Conservation (phyloP, 1,139 yeast species). For the Yamadazyma atmosphaerica region DNA sequence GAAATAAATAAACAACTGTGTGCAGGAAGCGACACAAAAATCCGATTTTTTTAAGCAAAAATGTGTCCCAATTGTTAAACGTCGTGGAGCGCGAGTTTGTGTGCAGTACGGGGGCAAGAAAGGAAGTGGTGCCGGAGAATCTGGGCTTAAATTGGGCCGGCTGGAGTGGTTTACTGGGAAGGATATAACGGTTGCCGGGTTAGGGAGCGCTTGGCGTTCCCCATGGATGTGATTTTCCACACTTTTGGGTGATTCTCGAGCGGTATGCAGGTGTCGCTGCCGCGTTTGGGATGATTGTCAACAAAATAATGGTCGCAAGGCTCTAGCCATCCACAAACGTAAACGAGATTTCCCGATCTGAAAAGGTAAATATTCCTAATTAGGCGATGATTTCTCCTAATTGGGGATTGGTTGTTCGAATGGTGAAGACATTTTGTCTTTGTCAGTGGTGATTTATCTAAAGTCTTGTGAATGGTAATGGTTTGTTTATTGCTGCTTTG, state of each 20-base stretch:
- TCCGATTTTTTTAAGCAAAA: not conserved
- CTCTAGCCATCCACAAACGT: not conserved
- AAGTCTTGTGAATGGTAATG: not conserved
- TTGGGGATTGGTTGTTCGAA: not conserved
- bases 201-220: not conserved
- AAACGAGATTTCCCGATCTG: not conserved
- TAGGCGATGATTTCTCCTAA: not conserved
- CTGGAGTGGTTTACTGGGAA: not conserved
- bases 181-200: not conserved
- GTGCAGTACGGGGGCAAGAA: no score
- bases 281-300: not conserved
- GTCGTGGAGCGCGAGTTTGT: no score
- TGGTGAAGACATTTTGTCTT: not conserved
- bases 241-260: not conserved
- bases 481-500: not conserved
- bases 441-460: not conserved
- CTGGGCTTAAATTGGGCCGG: not conserved
- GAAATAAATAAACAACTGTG: constrained; percentile 2
- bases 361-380: constrained; percentile 1
- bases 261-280: not conserved
- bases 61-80: not conserved
- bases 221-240: not conserved
- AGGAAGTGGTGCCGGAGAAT: no score
- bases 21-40: not conserved
- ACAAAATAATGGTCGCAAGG: not conserved